Base-by-base conservation (phyloP, 2,329 filamentous ascomycete genomes). In the Fusarium chaquense region DNA sequence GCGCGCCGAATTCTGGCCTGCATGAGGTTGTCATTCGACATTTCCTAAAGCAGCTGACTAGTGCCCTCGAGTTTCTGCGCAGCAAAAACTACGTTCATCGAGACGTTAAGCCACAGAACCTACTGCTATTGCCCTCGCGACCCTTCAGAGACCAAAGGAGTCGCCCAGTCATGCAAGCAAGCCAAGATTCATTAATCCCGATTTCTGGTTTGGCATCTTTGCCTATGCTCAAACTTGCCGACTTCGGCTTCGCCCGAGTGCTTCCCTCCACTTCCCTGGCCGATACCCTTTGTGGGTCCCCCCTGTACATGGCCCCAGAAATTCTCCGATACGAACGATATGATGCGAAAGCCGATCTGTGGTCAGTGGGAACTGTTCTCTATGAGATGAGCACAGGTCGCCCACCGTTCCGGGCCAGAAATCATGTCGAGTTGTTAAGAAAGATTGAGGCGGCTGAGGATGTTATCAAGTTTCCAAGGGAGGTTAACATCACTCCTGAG, bases 221-320 rank as follows among this genome's bases (percentile, higher is more conserved):
- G 43, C 96, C 96, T 6, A 97, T 98, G 91, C 88, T 99, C 64
- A 99, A 99, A 82, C 90, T 99, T 73, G 96, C 96, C 60, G 96
- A 99, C 82, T 99, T 99, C 77, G 96, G 96, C n/a, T 99, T 99
- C 78, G 96, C 96, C 58, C 90, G 96, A 58, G 93, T 97, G 58
- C 83, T 99, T 50, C 95, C 96, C 3, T 90, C 93, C 10, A 97
- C 95, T 0, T 95, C 94, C 7, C 86, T 99, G 68, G 96, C 96
- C 13, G 96, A 99, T 79, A 99, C 96, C 0, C 88, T 99, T 1
- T 99, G 96, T 79, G 96, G 96, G 20, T 98, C 96, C 15, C 96
- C 96, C 12, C 84, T 99, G 28, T 99, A 99, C 82, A 99, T 99
- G 96, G 96, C 96, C 0, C 96, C 96, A 6, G 96, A 99, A 82